Base-by-base conservation (phyloP, 768 basidiomycete species). In the Pleurotus giganteus region DNA sequence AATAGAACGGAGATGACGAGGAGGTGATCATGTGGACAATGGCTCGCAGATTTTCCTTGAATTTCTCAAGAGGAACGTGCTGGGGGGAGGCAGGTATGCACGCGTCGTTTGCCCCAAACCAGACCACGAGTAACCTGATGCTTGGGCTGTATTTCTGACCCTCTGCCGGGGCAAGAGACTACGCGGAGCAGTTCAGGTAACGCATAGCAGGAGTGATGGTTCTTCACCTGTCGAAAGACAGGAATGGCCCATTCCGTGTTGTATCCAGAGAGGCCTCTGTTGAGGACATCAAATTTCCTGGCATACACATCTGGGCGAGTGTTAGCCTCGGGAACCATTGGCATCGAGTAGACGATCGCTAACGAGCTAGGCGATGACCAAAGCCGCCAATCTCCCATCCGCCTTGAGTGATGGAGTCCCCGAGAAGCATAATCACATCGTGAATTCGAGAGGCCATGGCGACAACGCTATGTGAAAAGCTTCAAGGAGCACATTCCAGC, bases 51-150 rank as follows among this genome's bases (percentile, higher is more conserved):
- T 94, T 94, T 47, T 70, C 66, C 29, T 72, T 77, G 75, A 84
- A 96, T 45, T 74, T 73, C 17, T 74, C 68, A 24, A 90, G 70
- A 2, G 92, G 87, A 41, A 95, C 88, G 64, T 93, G 88, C 64
- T 96, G 94, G 13, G 75, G 69, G 17, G 79, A 83, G 0, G 80
- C 80, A 26, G 71, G 67, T 47, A 90, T 74, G 60, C 81, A 83
- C 4, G 94, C 83, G 66, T 98, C 94, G 70, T 98, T 98, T 13
- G 86, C 86, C 45, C 94, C 94, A 57, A 91, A 90, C 92, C 92
- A 97, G 63, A 96, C 84, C 4, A 83, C 83, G 56, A 95, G 74
- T n/a, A 95, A 68, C 37, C 81, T 82, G 31, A 94, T 76, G 42
- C 76, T 81, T 6, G 88, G 85, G 32, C 74, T 72, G 49, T 77